Conservation (phyloP, 2,329 filamentous ascomycete species). For the Aspergillus sp. region DNA sequence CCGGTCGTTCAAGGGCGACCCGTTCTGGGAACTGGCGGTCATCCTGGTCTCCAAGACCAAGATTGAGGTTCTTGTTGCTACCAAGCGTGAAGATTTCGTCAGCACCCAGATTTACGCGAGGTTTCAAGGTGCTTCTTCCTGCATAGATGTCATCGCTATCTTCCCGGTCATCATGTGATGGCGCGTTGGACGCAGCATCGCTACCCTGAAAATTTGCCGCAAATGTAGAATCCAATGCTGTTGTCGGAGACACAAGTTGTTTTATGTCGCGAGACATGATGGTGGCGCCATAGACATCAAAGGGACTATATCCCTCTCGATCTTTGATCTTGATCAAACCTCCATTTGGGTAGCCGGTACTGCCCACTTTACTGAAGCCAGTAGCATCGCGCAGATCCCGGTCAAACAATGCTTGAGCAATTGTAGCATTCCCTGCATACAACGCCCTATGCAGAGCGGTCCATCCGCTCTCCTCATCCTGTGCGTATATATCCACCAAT, state of each 20-base stretch:
- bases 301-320: conserved; percentile 86
- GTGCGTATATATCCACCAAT: conserved; percentile 73
- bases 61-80: conserved; percentile 88
- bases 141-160: conserved; percentile 42
- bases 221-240: conserved; percentile 30
- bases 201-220: conserved; percentile 42
- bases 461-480: conserved; percentile 91
- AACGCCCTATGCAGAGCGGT: conserved; percentile 86
- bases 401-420: conserved; percentile 74
- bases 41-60: conserved; percentile 92
- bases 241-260: conserved; percentile 18
- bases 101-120: conserved; percentile 47
- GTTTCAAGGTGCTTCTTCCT: conserved; percentile 19
- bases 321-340: conserved; percentile 92
- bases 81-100: conserved; percentile 92
- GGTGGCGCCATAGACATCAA: conserved; percentile 84
- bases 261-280: conserved; percentile 70
- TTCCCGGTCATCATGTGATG: conserved; percentile 43
- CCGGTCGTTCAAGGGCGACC: conserved; percentile 66
- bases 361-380: conserved; percentile 51
- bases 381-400: conserved; percentile 64
- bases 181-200: conserved; percentile 20
- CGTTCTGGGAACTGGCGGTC: conserved; percentile 91
- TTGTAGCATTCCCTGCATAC: conserved; percentile 80
- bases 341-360: conserved; percentile 56